These are phyloP conservation scores for Funneliformis geosporum DNA, from an alignment of 192 early-diverging fungal species.

Conservation along the genomic window DNA sequence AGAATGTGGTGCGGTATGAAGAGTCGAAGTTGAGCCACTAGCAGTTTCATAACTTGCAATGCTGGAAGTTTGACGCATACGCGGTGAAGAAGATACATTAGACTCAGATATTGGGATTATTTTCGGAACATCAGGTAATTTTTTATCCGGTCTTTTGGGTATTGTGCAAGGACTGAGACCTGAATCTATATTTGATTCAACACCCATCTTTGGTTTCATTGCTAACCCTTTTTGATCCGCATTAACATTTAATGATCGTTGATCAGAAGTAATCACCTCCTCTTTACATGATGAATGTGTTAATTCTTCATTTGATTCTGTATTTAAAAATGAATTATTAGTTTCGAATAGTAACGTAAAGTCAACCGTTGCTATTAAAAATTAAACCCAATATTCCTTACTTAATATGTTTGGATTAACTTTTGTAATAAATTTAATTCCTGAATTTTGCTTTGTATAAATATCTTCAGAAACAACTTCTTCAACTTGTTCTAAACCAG, in stretches of 20 bases:
- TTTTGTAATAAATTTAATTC: background rate
- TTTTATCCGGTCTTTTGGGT: slow-evolving; percentile 32
- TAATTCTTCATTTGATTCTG: background rate
- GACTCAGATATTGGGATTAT: background rate
- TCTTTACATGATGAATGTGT: background rate
- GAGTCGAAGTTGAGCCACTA: slow-evolving; percentile 28
- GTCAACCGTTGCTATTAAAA: too few species aligned
- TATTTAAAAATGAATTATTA: too few species aligned
- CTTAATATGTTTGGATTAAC: background rate
- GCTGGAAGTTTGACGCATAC: slow-evolving; percentile 28
- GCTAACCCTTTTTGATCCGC: slow-evolving; percentile 4
- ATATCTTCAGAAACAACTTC: background rate
- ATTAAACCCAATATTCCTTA: background rate
- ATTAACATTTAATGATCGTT: background rate
- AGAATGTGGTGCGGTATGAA: slow-evolving; percentile 32
- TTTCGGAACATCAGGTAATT: slow-evolving; percentile 30
- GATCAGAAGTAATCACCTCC: background rate
- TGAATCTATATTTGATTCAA: slow-evolving; percentile 14
- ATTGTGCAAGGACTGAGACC: slow-evolving; percentile 21
- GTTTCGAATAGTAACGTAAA: too few species aligned
- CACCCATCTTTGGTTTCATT: background rate
- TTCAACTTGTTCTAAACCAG: background rate
- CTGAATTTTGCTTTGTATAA: background rate
- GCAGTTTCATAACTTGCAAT: slow-evolving; percentile 33
- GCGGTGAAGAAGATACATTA: slow-evolving; percentile 23